phyloP scores from a whole-genome alignment of 129 eudicot species.

The Heracleum sosnowskyi region DNA sequence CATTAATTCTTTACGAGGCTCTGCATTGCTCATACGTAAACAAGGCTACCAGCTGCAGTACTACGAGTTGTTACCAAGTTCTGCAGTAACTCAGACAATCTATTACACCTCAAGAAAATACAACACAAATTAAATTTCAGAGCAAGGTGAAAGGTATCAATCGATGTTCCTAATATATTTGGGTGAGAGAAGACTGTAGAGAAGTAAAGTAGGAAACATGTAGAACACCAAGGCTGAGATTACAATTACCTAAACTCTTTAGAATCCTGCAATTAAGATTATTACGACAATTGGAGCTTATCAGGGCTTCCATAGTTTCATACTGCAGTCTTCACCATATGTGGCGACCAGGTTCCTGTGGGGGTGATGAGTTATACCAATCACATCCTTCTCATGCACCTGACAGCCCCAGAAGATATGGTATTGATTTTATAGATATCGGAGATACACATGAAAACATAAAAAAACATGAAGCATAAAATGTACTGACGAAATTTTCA shows the following conservation, averaged over 20 bases:
- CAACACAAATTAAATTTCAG: too few species aligned
- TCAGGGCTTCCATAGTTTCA: slow-evolving; percentile 97
- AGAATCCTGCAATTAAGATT: not conserved
- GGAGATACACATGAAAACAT: too few species aligned
- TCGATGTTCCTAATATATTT: not conserved
- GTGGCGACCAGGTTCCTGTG: slow-evolving; percentile 88
- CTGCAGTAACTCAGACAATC: too few species aligned
- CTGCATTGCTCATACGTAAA: too few species aligned
- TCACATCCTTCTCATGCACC: slow-evolving; percentile 98
- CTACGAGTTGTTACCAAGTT: not conserved
- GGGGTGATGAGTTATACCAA: slow-evolving; percentile 90
- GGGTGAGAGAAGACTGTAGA: not conserved
- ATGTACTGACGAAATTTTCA: too few species aligned
- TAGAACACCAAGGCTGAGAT: not conserved
- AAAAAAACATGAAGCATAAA: not conserved
- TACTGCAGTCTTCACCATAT: slow-evolving; percentile 81
- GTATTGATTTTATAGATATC: not conserved
- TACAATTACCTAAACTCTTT: not conserved
- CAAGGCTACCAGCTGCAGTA: too few species aligned
- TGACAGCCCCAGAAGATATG: slow-evolving; percentile 15
- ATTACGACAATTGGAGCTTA: not conserved
- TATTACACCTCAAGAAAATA: too few species aligned
- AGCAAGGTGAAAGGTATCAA: too few species aligned
- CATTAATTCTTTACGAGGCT: not conserved
- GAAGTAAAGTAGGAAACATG: not conserved